Evolutionary conservation across 306 rosid genomes (phyloP).

Genomic region (Echinosophora koreensis): DNA sequence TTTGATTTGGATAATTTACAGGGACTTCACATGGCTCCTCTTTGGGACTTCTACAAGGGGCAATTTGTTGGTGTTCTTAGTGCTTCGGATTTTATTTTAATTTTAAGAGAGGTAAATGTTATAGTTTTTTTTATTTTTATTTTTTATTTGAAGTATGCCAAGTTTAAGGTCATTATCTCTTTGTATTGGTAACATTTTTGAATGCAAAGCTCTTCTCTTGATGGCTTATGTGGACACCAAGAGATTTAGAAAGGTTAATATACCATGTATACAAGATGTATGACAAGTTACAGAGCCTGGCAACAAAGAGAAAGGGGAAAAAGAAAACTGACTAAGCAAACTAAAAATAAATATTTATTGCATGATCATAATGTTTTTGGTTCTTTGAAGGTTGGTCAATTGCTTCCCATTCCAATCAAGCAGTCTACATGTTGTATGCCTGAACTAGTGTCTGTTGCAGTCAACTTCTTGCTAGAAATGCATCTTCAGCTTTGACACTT

Average conservation of each 20-base stretch:
- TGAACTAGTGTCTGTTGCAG: not conserved
- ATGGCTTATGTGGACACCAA: slow-evolving; percentile 24
- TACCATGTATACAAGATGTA: not conserved
- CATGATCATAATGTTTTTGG: not conserved
- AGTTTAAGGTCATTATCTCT: slow-evolving; percentile 38
- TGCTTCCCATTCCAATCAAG: slow-evolving; percentile 14
- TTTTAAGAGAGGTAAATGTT: slow-evolving; percentile 82
- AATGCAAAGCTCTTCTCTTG: slow-evolving; percentile 26
- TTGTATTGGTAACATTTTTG: slow-evolving; percentile 33
- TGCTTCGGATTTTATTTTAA: slow-evolving; percentile 84
- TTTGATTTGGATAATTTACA: slow-evolving; percentile 52
- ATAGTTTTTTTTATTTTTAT: slow-evolving; percentile 72
- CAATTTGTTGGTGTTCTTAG: slow-evolving; percentile 92
- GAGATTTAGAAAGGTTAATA: slow-evolving; percentile 47
- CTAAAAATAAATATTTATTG: not conserved
- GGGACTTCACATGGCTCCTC: slow-evolving; percentile 93
- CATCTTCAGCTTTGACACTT: slow-evolving; percentile 7
- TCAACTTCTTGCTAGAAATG: not conserved
- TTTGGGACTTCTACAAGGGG: slow-evolving; percentile 85
- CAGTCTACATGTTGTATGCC: not conserved
- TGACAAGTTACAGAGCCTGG: slow-evolving; percentile 3
- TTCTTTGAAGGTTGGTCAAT: slow-evolving; percentile 1
- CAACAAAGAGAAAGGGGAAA: not conserved
- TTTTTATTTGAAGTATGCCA: slow-evolving; percentile 63
- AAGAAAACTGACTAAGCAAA: not conserved